Percentiles rank a stretch among this genome's conserved stretches.
Conservation (phyloP, 257 asterid genomes). For the Coffea canephora region DNA sequence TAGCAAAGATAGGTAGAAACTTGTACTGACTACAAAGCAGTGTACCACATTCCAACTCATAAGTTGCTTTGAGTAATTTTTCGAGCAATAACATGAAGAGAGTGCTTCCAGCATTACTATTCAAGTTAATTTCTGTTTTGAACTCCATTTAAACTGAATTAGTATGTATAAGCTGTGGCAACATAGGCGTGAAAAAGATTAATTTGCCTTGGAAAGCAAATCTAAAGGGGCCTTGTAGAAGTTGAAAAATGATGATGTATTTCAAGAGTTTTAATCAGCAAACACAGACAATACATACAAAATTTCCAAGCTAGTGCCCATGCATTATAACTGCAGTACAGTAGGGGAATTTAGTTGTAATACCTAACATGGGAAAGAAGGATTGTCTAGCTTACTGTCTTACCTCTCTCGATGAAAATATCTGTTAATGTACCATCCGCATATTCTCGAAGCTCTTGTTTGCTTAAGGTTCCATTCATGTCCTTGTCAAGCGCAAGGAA, state of each 20-base stretch:
- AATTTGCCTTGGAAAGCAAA: neutral
- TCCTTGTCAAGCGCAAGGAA: slow-evolving; percentile 99
- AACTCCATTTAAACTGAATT: neutral
- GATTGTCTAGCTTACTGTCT: neutral
- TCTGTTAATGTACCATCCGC: slow-evolving; percentile 97
- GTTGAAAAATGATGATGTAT: neutral
- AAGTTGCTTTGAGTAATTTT: neutral
- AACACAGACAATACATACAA: neutral
- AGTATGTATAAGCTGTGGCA: neutral
- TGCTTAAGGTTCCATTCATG: slow-evolving; percentile 88
- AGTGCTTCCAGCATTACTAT: neutral
- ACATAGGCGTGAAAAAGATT: neutral
- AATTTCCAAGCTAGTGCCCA: neutral
- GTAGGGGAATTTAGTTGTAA: neutral
- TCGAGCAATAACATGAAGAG: neutral
- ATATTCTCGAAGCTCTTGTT: slow-evolving; percentile 94
- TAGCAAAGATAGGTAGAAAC: neutral
- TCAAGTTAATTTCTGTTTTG: neutral
- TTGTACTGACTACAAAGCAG: neutral
- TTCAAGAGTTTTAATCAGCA: neutral
- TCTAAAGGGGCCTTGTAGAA: neutral
- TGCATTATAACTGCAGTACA: neutral
- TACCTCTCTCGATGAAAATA: slow-evolving; percentile 98
- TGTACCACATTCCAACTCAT: neutral
- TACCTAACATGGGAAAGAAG: neutral